Conservation (phyloP, 2,329 filamentous ascomycete genomes). For the Monosporascus sp. region DNA sequence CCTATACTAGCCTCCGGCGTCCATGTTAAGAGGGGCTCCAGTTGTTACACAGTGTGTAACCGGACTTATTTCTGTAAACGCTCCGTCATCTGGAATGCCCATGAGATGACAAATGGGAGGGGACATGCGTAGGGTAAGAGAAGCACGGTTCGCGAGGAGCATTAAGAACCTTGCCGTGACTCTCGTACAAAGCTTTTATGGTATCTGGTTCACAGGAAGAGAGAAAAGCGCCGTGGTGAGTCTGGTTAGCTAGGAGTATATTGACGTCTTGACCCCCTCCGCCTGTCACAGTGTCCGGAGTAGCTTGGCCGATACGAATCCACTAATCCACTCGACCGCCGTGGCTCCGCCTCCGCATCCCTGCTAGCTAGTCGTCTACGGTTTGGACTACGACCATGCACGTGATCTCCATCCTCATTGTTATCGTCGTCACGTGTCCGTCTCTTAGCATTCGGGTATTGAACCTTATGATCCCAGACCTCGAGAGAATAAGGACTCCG, state of each 20-base stretch:
- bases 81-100: too few relatives aligned
- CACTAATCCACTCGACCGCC: neutral
- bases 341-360: neutral
- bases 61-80: too few relatives aligned
- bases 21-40: too few relatives aligned
- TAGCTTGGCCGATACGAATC: neutral
- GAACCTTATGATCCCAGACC: constrained; percentile 76
- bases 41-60: too few relatives aligned
- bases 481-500: constrained; percentile 72
- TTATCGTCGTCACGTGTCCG: constrained; percentile 5
- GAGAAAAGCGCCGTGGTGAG: neutral
- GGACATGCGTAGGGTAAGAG: too few relatives aligned
- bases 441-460: constrained; percentile 47
- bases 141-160: too few relatives aligned
- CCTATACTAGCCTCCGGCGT: too few relatives aligned
- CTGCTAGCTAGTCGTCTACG: neutral
- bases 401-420: neutral
- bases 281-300: neutral
- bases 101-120: too few relatives aligned
- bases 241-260: neutral
- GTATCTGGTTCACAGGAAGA: neutral
- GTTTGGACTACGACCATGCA: too few relatives aligned
- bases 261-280: neutral
- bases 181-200: too few relatives aligned
- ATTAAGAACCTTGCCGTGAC: too few relatives aligned